Evolutionary conservation across 2,329 filamentous ascomycete species (phyloP).

Genomic region (Aciculosporium take): DNA sequence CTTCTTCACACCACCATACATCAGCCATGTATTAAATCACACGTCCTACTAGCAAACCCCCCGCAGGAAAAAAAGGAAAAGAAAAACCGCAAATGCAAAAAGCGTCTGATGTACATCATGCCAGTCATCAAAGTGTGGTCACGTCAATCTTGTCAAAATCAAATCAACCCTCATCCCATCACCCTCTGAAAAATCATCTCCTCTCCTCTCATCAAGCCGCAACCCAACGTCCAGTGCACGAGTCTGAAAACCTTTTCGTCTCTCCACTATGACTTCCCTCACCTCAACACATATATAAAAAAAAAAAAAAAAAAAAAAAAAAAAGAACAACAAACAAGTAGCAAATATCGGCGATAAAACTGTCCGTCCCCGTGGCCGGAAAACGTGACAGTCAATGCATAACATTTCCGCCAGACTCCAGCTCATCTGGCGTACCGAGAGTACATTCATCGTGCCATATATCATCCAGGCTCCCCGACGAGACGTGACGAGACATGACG

Average conservation of each 20-base stretch:
- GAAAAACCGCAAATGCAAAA: not conserved
- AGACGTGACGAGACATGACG: no score
- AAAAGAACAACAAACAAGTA: not conserved
- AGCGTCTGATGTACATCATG: constrained; percentile 15
- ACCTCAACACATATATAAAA: not conserved
- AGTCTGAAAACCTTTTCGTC: not conserved
- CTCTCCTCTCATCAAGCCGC: not conserved
- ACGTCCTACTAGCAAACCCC: no score
- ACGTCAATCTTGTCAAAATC: not conserved
- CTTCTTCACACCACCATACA: no score
- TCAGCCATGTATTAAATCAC: no score
- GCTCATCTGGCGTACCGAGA: not conserved
- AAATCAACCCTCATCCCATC: not conserved
- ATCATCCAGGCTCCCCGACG: no score
- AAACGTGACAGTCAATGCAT: not conserved
- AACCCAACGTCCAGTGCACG: not conserved
- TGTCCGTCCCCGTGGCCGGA: not conserved
- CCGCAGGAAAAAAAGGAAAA: not conserved
- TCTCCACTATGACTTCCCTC: no score
- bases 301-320: not conserved
- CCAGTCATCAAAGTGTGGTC: constrained; percentile 11
- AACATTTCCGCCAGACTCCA: constrained; percentile 1
- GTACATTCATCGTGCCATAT: constrained; percentile 3
- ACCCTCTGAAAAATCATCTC: not conserved
- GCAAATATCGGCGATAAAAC: not conserved